Evolutionary conservation across 2,329 filamentous ascomycete species (phyloP).

Genomic region (Neophaeococcomyces mojaviensis): DNA sequence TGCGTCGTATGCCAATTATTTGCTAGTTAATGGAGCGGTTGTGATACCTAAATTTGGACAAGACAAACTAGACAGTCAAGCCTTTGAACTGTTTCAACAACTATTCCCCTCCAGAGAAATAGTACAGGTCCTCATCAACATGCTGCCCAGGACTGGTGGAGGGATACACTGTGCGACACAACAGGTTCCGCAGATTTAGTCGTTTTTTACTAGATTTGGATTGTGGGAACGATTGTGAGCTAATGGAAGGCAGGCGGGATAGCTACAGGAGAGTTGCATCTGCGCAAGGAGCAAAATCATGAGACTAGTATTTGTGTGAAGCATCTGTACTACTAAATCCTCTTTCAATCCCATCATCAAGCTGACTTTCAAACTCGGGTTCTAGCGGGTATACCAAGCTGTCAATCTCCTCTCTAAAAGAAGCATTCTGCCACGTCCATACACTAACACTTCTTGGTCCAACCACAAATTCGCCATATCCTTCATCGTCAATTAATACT

Average conservation of each 20-base stretch:
- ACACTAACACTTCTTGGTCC: slow-evolving; percentile 50
- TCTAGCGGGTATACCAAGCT: slow-evolving; percentile 2
- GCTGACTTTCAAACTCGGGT: no score
- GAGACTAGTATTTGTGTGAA: no score
- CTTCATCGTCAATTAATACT: slow-evolving; percentile 52
- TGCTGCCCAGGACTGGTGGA: slow-evolving; percentile 26
- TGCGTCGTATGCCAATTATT: slow-evolving; percentile 28
- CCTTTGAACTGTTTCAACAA: slow-evolving; percentile 21
- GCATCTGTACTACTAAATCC: no score
- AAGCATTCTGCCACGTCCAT: slow-evolving; percentile 40
- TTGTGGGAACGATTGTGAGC: no score
- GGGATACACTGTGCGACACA: slow-evolving; percentile 29
- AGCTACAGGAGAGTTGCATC: no score
- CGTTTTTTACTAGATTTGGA: no score
- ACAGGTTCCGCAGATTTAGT: no score
- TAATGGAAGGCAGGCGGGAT: no score
- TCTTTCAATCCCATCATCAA: no score
- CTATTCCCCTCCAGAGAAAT: slow-evolving; percentile 26
- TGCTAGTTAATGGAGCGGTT: slow-evolving; percentile 26
- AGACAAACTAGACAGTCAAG: slow-evolving; percentile 19
- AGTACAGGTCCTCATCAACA: slow-evolving; percentile 24
- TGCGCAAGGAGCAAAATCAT: no score
- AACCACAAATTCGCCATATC: slow-evolving; percentile 53
- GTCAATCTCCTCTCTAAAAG: slow-evolving; percentile 2
- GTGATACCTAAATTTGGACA: slow-evolving; percentile 27